phyloP scores from a whole-genome alignment of 345 rosid species.

The Eucalyptus pumila region DNA sequence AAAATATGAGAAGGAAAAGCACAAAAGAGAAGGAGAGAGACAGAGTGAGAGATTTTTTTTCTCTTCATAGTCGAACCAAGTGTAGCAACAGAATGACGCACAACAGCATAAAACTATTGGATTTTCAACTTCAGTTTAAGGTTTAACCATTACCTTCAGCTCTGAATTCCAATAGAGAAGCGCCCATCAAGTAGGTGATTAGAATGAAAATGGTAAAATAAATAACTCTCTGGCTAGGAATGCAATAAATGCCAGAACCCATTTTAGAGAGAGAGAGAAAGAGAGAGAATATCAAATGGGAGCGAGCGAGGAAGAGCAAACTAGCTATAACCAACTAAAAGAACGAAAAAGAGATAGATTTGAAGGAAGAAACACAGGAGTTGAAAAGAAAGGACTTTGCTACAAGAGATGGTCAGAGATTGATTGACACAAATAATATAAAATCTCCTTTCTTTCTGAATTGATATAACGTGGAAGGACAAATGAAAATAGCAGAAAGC shows the following conservation, averaged over 20 bases:
- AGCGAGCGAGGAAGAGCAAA: background rate
- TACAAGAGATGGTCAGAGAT: background rate
- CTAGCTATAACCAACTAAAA: background rate
- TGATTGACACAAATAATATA: conserved; percentile 4
- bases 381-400: background rate
- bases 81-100: background rate
- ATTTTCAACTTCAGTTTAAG: background rate
- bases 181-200: background rate
- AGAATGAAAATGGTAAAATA: conserved; percentile 4
- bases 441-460: background rate
- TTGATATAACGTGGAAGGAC: conserved; percentile 35
- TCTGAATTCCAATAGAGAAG: background rate
- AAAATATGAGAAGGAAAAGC: background rate
- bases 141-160: background rate
- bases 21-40: background rate
- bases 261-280: conserved; percentile 3
- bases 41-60: background rate
- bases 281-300: background rate
- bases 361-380: background rate
- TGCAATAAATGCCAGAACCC: background rate
- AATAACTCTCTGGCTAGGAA: background rate
- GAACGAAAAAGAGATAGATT: background rate
- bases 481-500: conserved; percentile 5
- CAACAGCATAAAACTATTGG: background rate
- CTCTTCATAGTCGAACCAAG: background rate